These are phyloP conservation scores for Dothidotthia symphoricarpi DNA, from an alignment of 2,329 filamentous ascomycete species.

Conservation along the genomic window DNA sequence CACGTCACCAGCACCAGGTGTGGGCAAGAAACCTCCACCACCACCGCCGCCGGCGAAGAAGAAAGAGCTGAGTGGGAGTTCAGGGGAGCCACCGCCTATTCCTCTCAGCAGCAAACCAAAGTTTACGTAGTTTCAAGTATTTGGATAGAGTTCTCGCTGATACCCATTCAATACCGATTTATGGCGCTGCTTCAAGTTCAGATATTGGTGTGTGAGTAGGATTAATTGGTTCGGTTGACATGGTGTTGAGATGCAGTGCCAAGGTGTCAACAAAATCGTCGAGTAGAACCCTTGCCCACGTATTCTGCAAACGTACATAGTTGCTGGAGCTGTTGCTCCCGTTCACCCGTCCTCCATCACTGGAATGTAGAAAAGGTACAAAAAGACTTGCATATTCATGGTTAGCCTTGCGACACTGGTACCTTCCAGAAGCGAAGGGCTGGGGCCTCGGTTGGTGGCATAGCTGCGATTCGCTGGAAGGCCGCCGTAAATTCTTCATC, in stretches of 20 bases:
- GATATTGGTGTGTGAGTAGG: no score
- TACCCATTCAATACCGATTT: no score
- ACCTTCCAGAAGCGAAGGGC: neutral
- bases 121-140: conserved; percentile 9
- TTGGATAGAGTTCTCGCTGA: no score
- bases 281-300: no score
- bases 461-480: conserved; percentile 18
- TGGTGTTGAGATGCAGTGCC: no score
- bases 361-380: no score
- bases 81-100: conserved; percentile 53
- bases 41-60: conserved; percentile 58
- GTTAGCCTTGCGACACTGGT: conserved; percentile 12
- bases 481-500: conserved; percentile 13
- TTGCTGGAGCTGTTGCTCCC: no score
- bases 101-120: conserved; percentile 59
- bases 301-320: no score
- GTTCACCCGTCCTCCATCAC: no score
- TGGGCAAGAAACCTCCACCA: conserved; percentile 56
- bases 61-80: conserved; percentile 45
- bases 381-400: neutral
- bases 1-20: conserved; percentile 24
- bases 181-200: no score
- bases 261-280: no score
- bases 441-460: conserved; percentile 20
- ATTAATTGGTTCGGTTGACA: no score